Evolutionary conservation across 2,329 filamentous ascomycete species (phyloP).

Genomic region (Colletotrichum lupini): DNA sequence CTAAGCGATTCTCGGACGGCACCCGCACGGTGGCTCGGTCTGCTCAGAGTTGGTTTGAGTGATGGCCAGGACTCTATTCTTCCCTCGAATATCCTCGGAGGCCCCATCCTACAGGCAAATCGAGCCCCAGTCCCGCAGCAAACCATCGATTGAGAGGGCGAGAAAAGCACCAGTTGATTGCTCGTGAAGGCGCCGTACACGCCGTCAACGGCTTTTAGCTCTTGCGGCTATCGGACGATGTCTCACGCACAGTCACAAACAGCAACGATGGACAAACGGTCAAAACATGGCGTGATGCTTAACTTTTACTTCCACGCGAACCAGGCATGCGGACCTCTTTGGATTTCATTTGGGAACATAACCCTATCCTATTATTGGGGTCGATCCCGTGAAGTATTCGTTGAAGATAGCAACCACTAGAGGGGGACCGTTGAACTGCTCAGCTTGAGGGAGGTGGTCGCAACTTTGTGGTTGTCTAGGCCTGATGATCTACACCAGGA

Average conservation of each 20-base stretch:
- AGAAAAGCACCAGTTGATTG: neutral
- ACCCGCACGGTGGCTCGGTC: constrained; percentile 10
- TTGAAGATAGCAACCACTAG: neutral
- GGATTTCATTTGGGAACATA: neutral
- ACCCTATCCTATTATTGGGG: neutral
- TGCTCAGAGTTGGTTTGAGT: constrained; percentile 2
- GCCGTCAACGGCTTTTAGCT: constrained; percentile 33
- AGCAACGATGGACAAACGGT: constrained; percentile 19
- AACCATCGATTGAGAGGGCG: neutral
- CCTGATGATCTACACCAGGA: constrained; percentile 26
- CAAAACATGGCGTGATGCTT: constrained; percentile 20
- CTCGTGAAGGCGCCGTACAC: neutral
- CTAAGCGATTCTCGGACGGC: constrained; percentile 31
- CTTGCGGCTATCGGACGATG: constrained; percentile 24
- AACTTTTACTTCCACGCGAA: constrained; percentile 13
- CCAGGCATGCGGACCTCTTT: constrained; percentile 11
- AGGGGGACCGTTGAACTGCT: neutral
- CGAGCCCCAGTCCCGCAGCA: constrained; percentile 1
- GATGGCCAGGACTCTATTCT: neutral
- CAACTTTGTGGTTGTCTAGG: neutral
- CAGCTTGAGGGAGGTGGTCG: neutral
- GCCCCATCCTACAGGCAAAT: neutral
- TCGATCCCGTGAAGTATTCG: neutral
- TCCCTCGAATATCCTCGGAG: neutral
- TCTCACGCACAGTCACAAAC: constrained; percentile 27